Conservation (phyloP, 2,329 filamentous ascomycete genomes). For the Sporothrix phasma region DNA sequence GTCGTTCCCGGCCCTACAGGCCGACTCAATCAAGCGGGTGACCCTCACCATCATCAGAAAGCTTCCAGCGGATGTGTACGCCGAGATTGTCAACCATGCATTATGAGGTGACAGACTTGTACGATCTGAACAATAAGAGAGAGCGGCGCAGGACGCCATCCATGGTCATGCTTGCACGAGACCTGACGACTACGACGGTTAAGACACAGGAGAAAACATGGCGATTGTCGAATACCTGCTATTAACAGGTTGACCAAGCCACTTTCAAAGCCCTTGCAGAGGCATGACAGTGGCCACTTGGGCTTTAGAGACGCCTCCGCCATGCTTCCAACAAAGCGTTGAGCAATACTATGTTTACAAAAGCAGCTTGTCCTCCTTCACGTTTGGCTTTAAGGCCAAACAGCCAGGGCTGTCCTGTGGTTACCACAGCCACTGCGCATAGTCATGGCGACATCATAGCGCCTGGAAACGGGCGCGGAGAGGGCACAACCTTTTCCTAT, state of each 20-base stretch:
- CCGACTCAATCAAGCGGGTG: constrained; percentile 72
- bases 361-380: no score
- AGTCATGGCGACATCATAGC: background rate
- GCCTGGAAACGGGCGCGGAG: background rate
- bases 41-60: constrained; percentile 80
- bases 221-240: no score
- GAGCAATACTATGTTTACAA: no score
- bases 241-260: no score
- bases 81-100: constrained; percentile 80
- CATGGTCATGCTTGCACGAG: background rate
- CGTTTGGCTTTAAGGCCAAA: background rate
- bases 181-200: no score
- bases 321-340: no score
- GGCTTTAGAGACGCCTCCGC: no score
- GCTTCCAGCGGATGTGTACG: constrained; percentile 83
- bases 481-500: background rate
- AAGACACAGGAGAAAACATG: no score
- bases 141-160: background rate
- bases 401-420: background rate
- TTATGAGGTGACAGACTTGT: constrained; percentile 38
- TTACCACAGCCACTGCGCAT: no score
- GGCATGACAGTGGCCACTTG: no score
- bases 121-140: background rate
- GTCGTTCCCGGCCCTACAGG: constrained; percentile 74
- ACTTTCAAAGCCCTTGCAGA: no score